phyloP scores from a whole-genome alignment of 768 basidiomycete genomes.

The Boletellus ananas region DNA sequence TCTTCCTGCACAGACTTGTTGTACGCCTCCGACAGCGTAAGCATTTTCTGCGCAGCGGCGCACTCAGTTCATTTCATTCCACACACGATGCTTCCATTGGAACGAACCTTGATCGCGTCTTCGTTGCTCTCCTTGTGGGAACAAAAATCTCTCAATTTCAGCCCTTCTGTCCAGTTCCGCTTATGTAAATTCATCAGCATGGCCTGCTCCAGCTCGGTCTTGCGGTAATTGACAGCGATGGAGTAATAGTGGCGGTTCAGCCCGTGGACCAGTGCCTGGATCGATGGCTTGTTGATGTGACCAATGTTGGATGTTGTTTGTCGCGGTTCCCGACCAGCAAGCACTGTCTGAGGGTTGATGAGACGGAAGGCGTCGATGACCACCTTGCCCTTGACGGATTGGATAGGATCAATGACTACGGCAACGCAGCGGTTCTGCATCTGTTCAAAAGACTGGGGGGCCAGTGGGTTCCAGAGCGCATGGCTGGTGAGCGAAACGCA shows the following conservation, averaged over 20 bases:
- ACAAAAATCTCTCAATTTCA: conserved; percentile 89
- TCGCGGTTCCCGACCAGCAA: conserved; percentile 89
- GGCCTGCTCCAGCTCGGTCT: conserved; percentile 95
- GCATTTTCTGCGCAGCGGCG: conserved; percentile 56
- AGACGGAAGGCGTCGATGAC: conserved; percentile 99
- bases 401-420: conserved; percentile 97
- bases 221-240: conserved; percentile 96
- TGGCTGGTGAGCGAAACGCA: conserved; percentile 21
- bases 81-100: conserved; percentile 9
- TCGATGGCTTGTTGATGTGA: conserved; percentile 98
- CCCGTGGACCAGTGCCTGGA: conserved; percentile 97
- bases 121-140: conserved; percentile 86
- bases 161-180: conserved; percentile 97
- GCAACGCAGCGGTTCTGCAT: conserved; percentile 92
- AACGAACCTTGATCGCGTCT: conserved; percentile 85
- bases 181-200: conserved; percentile 99
- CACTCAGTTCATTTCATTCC: conserved; percentile 18
- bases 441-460: conserved; percentile 85
- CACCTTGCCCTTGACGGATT: conserved; percentile 98
- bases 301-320: conserved; percentile 99
- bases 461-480: conserved; percentile 12
- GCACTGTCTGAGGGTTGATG: conserved; percentile 87
- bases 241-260: conserved; percentile 98
- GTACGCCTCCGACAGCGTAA: conserved; percentile 87
- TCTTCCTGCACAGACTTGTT: conserved; percentile 99